Conservation (phyloP, 306 rosid genomes). For the Datisca glomerata region DNA sequence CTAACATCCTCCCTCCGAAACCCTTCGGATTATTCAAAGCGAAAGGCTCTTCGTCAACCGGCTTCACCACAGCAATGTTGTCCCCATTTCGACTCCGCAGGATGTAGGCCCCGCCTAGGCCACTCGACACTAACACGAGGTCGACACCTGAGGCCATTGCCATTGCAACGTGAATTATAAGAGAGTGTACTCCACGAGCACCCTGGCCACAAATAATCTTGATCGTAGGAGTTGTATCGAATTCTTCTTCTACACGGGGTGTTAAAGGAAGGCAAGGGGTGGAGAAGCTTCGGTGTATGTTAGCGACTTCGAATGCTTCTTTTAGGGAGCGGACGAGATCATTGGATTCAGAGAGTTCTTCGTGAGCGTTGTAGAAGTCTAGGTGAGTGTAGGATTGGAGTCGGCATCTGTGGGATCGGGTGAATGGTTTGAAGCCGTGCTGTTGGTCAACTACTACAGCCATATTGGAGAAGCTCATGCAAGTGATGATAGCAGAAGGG, state of each 20-base stretch:
- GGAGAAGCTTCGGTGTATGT: slow-evolving; percentile 78
- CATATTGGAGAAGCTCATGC: slow-evolving; percentile 56
- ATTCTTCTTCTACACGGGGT: slow-evolving; percentile 46
- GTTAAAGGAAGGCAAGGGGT: slow-evolving; percentile 80
- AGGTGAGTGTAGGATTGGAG: slow-evolving; percentile 70
- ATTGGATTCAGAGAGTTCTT: slow-evolving; percentile 18
- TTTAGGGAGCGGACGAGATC: slow-evolving; percentile 33
- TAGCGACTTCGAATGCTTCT: slow-evolving; percentile 34
- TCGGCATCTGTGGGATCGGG: slow-evolving; percentile 56
- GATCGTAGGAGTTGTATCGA: slow-evolving; percentile 37
- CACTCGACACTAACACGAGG: slow-evolving; percentile 53
- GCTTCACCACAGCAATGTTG: slow-evolving; percentile 80
- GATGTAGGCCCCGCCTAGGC: slow-evolving; percentile 75
- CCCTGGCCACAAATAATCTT: slow-evolving; percentile 52
- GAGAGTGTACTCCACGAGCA: slow-evolving; percentile 42
- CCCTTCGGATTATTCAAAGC: slow-evolving; percentile 70
- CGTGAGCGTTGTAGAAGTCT: slow-evolving; percentile 31
- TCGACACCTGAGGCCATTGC: slow-evolving; percentile 67
- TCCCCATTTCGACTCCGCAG: slow-evolving; percentile 44
- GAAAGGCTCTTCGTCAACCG: slow-evolving; percentile 74
- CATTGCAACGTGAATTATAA: slow-evolving; percentile 68
- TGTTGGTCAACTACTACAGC: slow-evolving; percentile 63
- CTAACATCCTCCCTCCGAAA: slow-evolving; percentile 40
- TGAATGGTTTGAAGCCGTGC: slow-evolving; percentile 49
- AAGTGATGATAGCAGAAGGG: slow-evolving; percentile 25